Conservation (phyloP, 2,329 filamentous ascomycete species). For the Xylariaceae sp. region DNA sequence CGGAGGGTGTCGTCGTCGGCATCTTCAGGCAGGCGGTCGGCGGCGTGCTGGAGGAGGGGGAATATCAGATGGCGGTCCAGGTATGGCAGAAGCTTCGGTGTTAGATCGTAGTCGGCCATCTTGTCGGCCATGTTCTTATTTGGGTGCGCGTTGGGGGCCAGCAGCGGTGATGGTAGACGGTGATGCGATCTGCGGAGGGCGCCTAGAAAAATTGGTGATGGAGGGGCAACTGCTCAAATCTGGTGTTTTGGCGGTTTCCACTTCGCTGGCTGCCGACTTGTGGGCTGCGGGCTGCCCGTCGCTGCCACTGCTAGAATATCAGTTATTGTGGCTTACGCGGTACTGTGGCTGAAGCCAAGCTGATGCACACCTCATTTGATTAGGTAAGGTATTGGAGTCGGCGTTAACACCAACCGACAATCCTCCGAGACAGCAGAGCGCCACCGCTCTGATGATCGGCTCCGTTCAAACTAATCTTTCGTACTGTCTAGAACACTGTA, state of each 20-base stretch:
- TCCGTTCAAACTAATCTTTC: no score
- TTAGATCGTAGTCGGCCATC: conserved; percentile 70
- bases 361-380: no score
- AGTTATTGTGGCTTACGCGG: no score
- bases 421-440: no score
- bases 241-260: conserved; percentile 1
- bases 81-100: conserved; percentile 84
- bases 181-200: background rate
- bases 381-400: no score
- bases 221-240: conserved; percentile 2
- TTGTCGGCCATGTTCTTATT: no score
- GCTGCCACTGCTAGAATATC: no score
- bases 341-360: no score
- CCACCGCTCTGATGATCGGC: no score
- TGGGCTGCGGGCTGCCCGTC: background rate
- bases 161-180: background rate
- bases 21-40: conserved; percentile 75
- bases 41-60: conserved; percentile 89
- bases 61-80: conserved; percentile 96
- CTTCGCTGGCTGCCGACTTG: background rate
- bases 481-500: no score
- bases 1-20: conserved; percentile 54
- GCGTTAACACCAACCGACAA: no score
- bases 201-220: conserved; percentile 10
- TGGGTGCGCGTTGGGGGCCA: conserved; percentile 10